Evolutionary conservation across 108 stramenopile species (phyloP).

Genomic region (Cyclotella choctawhatcheeana): DNA sequence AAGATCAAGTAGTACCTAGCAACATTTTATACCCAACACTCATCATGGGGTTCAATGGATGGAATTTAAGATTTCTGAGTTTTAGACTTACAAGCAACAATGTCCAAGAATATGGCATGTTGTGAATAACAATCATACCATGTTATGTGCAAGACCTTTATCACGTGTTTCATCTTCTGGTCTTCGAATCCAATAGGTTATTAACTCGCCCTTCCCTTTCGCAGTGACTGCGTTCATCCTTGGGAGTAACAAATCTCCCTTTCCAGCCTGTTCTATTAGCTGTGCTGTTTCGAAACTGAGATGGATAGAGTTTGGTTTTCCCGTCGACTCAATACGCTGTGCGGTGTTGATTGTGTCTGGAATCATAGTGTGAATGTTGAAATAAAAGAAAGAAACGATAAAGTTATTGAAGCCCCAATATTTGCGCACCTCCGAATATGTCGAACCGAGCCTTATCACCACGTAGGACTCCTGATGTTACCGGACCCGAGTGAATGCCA

Average conservation of each 20-base stretch:
- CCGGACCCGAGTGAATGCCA: conserved; percentile 68
- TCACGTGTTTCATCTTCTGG: conserved; percentile 4
- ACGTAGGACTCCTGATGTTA: conserved; percentile 66
- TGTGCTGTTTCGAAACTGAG: conserved; percentile 59
- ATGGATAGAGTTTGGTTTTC: conserved; percentile 55
- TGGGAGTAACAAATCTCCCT: conserved; percentile 50
- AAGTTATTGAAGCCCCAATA: too few relatives aligned
- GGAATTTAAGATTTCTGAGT: too few relatives aligned
- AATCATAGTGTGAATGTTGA: too few relatives aligned
- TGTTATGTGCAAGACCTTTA: too few relatives aligned
- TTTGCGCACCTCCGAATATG: conserved; percentile 76
- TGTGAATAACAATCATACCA: too few relatives aligned
- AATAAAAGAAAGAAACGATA: too few relatives aligned
- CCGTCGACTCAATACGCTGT: conserved; percentile 62
- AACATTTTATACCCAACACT: too few relatives aligned
- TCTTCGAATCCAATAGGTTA: conserved; percentile 63
- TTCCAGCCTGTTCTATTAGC: conserved; percentile 48
- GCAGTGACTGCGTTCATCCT: conserved; percentile 47
- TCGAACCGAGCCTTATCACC: conserved; percentile 68
- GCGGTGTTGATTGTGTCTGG: conserved; percentile 75
- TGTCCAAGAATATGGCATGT: too few relatives aligned
- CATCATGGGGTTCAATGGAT: too few relatives aligned
- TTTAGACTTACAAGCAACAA: too few relatives aligned
- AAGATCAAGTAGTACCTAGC: too few relatives aligned
- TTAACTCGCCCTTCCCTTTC: conserved; percentile 67